Conservation (phyloP, 2,329 filamentous ascomycete species). For the Trichoderma sp. region DNA sequence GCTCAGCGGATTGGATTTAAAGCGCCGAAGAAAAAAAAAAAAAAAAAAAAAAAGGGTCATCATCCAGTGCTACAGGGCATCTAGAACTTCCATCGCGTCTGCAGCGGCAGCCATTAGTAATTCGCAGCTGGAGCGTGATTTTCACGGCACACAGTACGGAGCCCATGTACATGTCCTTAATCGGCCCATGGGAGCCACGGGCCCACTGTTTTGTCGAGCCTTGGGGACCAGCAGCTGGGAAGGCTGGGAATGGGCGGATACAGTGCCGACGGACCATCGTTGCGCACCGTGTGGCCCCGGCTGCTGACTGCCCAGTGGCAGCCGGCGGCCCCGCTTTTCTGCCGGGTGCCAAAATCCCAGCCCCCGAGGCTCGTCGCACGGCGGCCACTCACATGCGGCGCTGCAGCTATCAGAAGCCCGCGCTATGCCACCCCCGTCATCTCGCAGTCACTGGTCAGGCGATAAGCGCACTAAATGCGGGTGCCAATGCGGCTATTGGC, state of each 20-base stretch:
- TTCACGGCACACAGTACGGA: not conserved
- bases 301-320: slow-evolving; percentile 3
- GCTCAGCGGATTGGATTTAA: not conserved
- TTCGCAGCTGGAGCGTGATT: not conserved
- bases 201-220: not conserved
- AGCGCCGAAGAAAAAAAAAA: not conserved
- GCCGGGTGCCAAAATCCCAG: slow-evolving; percentile 9
- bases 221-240: not conserved
- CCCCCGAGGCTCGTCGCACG: not conserved
- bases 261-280: not conserved
- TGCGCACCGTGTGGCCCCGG: not conserved
- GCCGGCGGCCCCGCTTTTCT: not conserved
- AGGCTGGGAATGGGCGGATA: slow-evolving; percentile 5
- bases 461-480: not conserved
- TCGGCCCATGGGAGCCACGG: slow-evolving; percentile 6
- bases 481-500: not conserved
- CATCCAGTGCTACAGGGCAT: not conserved
- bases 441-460: not conserved
- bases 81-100: not conserved
- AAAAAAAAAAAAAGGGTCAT: not conserved
- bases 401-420: not conserved
- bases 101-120: not conserved
- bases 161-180: slow-evolving; percentile 3
- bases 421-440: slow-evolving; percentile 2
- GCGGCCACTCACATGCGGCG: not conserved